Conservation (phyloP, 768 basidiomycete species). For the Agrocybe praecox region DNA sequence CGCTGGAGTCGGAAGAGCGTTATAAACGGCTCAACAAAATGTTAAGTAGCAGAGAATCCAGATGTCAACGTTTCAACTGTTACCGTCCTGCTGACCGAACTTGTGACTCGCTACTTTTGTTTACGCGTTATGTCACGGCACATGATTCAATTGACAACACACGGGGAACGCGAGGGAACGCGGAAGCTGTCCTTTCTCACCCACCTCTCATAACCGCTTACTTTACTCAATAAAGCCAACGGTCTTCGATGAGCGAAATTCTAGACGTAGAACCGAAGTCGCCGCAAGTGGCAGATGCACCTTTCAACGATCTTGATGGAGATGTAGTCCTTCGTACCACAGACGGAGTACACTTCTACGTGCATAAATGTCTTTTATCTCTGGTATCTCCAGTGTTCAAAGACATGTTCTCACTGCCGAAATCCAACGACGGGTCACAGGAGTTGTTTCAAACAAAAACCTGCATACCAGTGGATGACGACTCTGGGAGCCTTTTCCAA, state of each 20-base stretch:
- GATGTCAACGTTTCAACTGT: too few species aligned
- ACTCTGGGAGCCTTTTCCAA: background rate
- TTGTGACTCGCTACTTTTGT: too few species aligned
- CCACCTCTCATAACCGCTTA: too few species aligned
- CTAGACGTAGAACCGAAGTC: background rate
- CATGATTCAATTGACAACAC: too few species aligned
- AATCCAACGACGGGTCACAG: background rate
- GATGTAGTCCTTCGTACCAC: constrained; percentile 25
- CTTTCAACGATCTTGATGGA: constrained; percentile 17
- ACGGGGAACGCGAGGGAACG: too few species aligned
- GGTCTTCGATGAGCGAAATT: background rate
- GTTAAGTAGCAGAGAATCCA: too few species aligned
- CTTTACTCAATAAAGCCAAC: too few species aligned
- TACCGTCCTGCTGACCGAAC: too few species aligned
- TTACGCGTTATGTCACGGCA: too few species aligned
- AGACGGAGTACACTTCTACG: constrained; percentile 30
- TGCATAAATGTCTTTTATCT: constrained; percentile 24
- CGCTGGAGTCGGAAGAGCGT: too few species aligned
- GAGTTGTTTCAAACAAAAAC: background rate
- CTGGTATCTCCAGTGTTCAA: constrained; percentile 30
- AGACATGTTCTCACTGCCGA: constrained; percentile 28
- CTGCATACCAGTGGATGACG: background rate
- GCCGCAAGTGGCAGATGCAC: background rate
- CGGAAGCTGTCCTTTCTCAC: too few species aligned
- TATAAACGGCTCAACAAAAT: too few species aligned